Conservation (phyloP, 176 grass and related monocot genomes). For the Musa itinerans region DNA sequence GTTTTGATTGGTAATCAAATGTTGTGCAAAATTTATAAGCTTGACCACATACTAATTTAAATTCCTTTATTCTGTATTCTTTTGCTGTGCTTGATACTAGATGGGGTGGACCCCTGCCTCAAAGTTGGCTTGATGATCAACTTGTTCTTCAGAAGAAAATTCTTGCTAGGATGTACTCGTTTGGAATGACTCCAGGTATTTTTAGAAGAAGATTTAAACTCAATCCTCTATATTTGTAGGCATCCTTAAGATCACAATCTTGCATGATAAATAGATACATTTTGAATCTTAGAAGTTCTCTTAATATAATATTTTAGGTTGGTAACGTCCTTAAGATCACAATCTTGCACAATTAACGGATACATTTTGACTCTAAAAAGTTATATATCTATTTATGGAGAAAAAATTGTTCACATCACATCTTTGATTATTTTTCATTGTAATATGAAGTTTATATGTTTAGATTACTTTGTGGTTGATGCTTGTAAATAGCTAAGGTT, state of each 20-base stretch:
- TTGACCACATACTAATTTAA: not conserved
- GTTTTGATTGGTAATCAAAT: not conserved
- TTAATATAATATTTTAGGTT: too few relatives aligned
- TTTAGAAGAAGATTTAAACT: not conserved
- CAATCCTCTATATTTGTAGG: not conserved
- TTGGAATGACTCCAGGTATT: conserved; percentile 64
- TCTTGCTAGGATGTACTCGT: conserved; percentile 56
- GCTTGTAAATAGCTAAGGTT: too few relatives aligned
- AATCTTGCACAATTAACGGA: too few relatives aligned
- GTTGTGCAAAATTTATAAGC: not conserved
- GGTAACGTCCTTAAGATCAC: too few relatives aligned
- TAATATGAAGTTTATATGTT: too few relatives aligned
- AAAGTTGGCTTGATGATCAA: conserved; percentile 67
- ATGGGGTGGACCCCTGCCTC: conserved; percentile 68
- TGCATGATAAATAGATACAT: not conserved
- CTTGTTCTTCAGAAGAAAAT: conserved; percentile 71
- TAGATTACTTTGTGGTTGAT: too few relatives aligned
- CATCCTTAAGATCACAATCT: conserved; percentile 2
- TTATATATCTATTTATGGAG: too few relatives aligned
- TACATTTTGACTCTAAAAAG: too few relatives aligned
- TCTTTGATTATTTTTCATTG: too few relatives aligned
- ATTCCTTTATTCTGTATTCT: not conserved
- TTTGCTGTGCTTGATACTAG: conserved; percentile 26
- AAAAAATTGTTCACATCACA: too few relatives aligned
- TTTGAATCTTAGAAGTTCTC: not conserved